phyloP scores from a whole-genome alignment of 2,329 filamentous ascomycete species.

The Nigrospora sphaerica region DNA sequence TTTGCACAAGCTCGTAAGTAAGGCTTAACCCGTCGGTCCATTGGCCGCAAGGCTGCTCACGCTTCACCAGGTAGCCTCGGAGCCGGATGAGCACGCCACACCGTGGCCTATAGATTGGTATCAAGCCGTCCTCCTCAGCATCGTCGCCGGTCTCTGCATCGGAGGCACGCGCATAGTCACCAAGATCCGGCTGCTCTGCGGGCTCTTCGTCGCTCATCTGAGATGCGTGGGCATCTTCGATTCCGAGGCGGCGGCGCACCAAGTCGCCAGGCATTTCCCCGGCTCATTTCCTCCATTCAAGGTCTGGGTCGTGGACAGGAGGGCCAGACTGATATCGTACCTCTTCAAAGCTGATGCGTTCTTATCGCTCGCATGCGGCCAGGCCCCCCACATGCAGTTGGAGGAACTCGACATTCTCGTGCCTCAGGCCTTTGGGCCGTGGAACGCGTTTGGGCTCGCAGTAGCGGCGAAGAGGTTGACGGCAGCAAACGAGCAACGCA shows the following conservation, averaged over 20 bases:
- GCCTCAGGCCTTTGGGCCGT: not conserved
- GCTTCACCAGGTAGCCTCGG: not conserved
- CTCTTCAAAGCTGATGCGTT: conserved; percentile 2
- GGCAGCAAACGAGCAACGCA: not conserved
- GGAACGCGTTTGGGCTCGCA: not conserved
- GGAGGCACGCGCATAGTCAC: not conserved
- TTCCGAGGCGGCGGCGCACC: not conserved
- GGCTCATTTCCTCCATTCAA: conserved; percentile 1
- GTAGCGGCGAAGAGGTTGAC: not conserved
- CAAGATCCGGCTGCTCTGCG: not conserved
- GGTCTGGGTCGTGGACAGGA: not conserved
- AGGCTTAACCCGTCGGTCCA: too few relatives aligned
- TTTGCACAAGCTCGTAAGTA: too few relatives aligned
- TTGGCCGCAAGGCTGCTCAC: too few relatives aligned
- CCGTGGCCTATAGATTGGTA: conserved; percentile 2
- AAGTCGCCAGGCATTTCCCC: not conserved
- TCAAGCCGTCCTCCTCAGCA: not conserved
- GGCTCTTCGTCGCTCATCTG: conserved; percentile 2
- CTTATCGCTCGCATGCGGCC: not conserved
- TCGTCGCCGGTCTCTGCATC: not conserved
- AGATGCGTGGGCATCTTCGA: conserved; percentile 1
- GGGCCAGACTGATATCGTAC: not conserved
- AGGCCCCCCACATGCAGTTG: not conserved
- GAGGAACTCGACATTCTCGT: conserved; percentile 2
- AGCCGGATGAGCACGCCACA: not conserved